Evolutionary conservation across 495 filamentous ascomycete genomes (phyloP), one percentile per base, ranked within the genome.

Genomic region (Daldinia grandis): DNA sequence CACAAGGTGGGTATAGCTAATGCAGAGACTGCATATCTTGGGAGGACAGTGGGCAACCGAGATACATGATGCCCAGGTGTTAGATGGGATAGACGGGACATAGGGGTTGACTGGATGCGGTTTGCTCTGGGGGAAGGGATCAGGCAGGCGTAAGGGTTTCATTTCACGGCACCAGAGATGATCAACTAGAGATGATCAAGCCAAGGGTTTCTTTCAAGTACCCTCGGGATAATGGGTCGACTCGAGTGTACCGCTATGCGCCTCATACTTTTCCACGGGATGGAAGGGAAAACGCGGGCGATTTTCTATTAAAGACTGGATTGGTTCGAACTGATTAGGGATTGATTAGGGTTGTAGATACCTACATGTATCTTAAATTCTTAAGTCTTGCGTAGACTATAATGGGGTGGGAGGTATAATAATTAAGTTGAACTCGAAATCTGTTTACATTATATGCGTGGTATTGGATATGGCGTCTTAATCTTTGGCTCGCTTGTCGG

Each of bases 101-200:
- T 47, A 47, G 14, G 25, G 24, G 49, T 14, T 53, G 25, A 30
- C 15, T 14, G 54, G 59, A 55, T 57, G 27, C 50, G 27, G 60
- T 30, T 50, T 38, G 35, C 27, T 57, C 30, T 64, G 31, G 38
- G 15, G 28, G 35, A 44, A 38, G 55, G 49, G 59, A 54, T n/a
- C 35, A 71, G 63, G 60, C 35, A 71, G 63, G 61, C 60, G 59
- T 60, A 60, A 49, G 30, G 55, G 27, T 28, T 68, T 57, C 25
- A 64, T 63, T 63, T 58, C 42, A 56, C 44, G 40, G 40, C 50
- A 53, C 44, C 25, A 42, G 24, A 64, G 37, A 58, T 42, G 64
- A 28, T n/a, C 27, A 58, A 62, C 49, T 62, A 62, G 49, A 55
- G 21, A 51, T 62, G 37, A 24, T 62, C 51, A 38, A 58, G 55